Evolutionary conservation across 495 filamentous ascomycete species (phyloP), one percentile per base, ranked within the genome.

Genomic region (Penicillium atrosanguineum): DNA sequence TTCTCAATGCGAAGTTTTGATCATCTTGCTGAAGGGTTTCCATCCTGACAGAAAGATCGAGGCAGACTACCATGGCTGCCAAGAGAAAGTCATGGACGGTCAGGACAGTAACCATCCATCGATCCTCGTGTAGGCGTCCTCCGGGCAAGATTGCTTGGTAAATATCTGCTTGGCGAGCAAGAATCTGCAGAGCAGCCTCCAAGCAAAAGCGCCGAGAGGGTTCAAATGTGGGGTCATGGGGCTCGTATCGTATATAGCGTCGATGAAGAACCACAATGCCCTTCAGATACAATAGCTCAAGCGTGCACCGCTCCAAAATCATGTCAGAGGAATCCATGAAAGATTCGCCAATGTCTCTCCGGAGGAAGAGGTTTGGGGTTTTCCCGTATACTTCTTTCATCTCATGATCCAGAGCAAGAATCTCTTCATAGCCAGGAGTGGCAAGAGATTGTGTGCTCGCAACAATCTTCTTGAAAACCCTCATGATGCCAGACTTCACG

Each of bases 1-100:
- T 42, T 37, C 16, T 48, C 15, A 18, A 26, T 26, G 46, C 40
- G 38, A 37, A 47, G 29, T 28, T 44, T 29, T 40, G 19, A 14
- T 28, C 11, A 6, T 7, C 19, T 40, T 16, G 12, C 36, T 49
- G 42, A 52, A 9, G 41, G 8, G 66, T 50, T 37, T 56, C 39
- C 7, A 59, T 50, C 45, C 44, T 46, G 1, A 64, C 46, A 15
- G 55, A 70, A 8, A 82, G 57, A 52, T 81, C 77, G 0, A 80
- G 62, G 54, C 76, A 79, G 16, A 80, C 52, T 8, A 81, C 60
- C 76, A 79, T 80, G 19, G 76, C 68, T 4, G 78, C 79, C 2
- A 82, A 56, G 7, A 82, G 67, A 51, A 79, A 80, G 47, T 79
- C 78, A 54, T 78, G 69, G 4, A 66, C 61, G 4, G 61, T 69